Evolutionary conservation across 768 basidiomycete genomes (phyloP).

Genomic region (Tylopilus subfusipes): DNA sequence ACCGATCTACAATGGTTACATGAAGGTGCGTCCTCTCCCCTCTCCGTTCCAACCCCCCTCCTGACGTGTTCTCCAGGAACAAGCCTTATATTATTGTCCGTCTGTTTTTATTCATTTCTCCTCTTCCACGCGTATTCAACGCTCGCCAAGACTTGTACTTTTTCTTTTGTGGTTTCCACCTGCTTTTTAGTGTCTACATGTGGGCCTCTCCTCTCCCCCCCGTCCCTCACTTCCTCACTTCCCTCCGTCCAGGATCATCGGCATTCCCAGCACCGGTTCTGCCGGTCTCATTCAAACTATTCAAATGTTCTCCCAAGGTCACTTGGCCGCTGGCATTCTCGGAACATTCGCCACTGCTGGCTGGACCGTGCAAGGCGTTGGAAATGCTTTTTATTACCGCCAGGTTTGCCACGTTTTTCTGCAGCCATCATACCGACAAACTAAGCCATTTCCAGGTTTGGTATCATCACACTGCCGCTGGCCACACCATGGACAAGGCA

Average conservation of each 20-base stretch:
- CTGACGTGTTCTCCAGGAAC: conserved; percentile 57
- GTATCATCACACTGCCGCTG: conserved; percentile 73
- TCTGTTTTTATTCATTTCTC: conserved; percentile 21
- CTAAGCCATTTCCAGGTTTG: conserved; percentile 53
- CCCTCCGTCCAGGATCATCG: conserved; percentile 71
- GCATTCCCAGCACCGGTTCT: conserved; percentile 92
- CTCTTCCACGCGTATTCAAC: conserved; percentile 4
- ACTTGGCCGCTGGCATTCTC: conserved; percentile 78
- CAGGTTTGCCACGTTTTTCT: conserved; percentile 46
- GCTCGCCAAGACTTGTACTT: conserved; percentile 82
- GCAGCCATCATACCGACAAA: conserved; percentile 5
- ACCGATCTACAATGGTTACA: conserved; percentile 96
- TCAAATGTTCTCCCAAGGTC: conserved; percentile 64
- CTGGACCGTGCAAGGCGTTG: conserved; percentile 83
- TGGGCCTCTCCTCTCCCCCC: conserved; percentile 34
- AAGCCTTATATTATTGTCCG: conserved; percentile 91
- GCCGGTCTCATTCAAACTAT: conserved; percentile 95
- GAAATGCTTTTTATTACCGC: conserved; percentile 77
- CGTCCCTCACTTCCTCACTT: conserved; percentile 16
- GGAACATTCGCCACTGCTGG: conserved; percentile 79
- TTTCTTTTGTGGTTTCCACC: conserved; percentile 94
- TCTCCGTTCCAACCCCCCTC: conserved; percentile 22
- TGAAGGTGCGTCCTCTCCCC: conserved; percentile 62
- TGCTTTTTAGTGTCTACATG: conserved; percentile 92
- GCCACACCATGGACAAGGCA: conserved; percentile 86